Base-by-base conservation (phyloP, 1,284 basidiomycete species). In the Tilletia indica region DNA sequence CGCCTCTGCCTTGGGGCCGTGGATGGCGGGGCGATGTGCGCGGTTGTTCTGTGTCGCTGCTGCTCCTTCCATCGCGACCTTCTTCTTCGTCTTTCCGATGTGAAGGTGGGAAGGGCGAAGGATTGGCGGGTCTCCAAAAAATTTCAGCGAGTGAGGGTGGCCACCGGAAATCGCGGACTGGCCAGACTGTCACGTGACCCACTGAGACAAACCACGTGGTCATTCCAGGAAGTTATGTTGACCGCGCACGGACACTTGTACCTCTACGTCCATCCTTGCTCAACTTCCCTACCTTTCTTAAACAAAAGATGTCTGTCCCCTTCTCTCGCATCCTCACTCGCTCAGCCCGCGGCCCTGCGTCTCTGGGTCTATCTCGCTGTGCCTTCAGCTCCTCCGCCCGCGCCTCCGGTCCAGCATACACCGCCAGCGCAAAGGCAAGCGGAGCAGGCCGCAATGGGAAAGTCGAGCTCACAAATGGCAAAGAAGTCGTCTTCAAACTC, bases 31-130 rank as follows among this genome's bases (percentile, higher is more conserved):
- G 14, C 61, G 61, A 64, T 64, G 61, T 4, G 61, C 61, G 61
- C 61, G 92, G 90, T 11, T 91, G 89, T 8, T 91, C 94, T 39
- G 91, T 84, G 76, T 88, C 91, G 0, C 4, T 93, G 93, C 80
- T 95, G 93, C 4, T 91, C 93, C 68, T 92, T 87, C 45, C 93
- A 87, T 34, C 92, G 89, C 25, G 92, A 92, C 85, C 3, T 21
- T 21, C 42, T 8, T 45, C 42, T 14, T 45, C 42, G 42, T 45
- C 9, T 45, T 45, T 8, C 9, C 42, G 42, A 45, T 45, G 42
- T 45, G 42, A 8, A 14, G 14, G 14, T 8, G 42, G 14, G 14
- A 8, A 9, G 42, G 42, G 3, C 6, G 42, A 8, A 9, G 42
- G 42, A 45, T 9, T 45, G 25, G 25, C 42, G 14, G 14, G 42